A percentile compares a stretch with the other conserved stretches of the same genome.
Evolutionary conservation across 192 early-diverging fungal species (phyloP).

Genomic region (Coemansia sp.): DNA sequence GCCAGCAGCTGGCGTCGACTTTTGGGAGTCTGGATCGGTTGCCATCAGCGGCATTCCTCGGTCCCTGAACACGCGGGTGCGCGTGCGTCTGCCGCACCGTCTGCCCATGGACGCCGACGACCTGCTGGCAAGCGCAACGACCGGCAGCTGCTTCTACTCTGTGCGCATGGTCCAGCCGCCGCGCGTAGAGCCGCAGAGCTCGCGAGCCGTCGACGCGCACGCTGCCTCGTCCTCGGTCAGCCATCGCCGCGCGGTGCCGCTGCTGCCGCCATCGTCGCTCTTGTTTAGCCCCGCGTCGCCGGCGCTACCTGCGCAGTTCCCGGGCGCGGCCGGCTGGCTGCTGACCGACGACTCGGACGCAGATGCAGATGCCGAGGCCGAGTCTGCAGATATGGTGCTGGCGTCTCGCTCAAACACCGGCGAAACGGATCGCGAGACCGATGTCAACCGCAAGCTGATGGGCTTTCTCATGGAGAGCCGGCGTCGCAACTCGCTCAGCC

Average conservation of each 20-base stretch:
- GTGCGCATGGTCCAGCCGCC: conserved; percentile 15
- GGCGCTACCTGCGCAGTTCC: background rate
- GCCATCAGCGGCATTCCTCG: conserved; percentile 18
- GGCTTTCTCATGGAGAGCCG: conserved; percentile 18
- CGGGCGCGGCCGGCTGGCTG: conserved; percentile 13
- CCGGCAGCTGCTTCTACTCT: conserved; percentile 12
- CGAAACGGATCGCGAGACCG: conserved; percentile 4
- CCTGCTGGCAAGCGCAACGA: background rate
- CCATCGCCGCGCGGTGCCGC: background rate
- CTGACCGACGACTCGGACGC: conserved; percentile 20
- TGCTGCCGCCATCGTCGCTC: conserved; percentile 1
- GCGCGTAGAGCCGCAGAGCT: conserved; percentile 2
- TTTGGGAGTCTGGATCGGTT: conserved; percentile 15
- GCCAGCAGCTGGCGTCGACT: background rate
- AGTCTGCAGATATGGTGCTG: background rate
- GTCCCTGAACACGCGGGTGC: conserved; percentile 13
- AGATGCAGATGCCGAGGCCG: background rate
- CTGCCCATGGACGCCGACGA: background rate
- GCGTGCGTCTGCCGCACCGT: conserved; percentile 24
- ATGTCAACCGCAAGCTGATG: conserved; percentile 20
- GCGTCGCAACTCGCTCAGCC: conserved; percentile 5
- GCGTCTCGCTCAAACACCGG: too few relatives aligned
- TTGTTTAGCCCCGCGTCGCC: conserved; percentile 9
- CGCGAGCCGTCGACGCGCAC: conserved; percentile 13
- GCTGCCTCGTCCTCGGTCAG: conserved; percentile 6